Evolutionary conservation across 2,329 filamentous ascomycete genomes (phyloP), one percentile per base, ranked within the genome.

Genomic region (Botrytis pseudocinerea): DNA sequence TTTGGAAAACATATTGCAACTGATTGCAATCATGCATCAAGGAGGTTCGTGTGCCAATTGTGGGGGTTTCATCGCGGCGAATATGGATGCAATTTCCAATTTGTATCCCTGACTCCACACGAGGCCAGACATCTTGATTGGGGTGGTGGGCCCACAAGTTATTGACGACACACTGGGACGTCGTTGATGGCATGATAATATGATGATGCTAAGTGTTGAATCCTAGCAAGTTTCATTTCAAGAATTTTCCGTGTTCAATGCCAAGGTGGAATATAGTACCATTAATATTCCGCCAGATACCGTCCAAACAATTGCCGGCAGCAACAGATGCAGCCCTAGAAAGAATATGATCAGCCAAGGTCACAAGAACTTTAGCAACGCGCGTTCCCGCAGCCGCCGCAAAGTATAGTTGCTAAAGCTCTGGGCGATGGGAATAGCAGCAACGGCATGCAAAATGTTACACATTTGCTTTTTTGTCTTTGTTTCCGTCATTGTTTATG

Each of bases 1-100:
- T 54, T 8, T 54, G 25, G 46, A 40, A 38, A 51, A 51, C 10
- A 28, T 35, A 51, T 66, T 51, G 8, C 20, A 65, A 40, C 44
- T 66, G 46, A 66, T 40, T 66, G 32, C 28, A 66, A 40, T 22
- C 46, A 66, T 54, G 32, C 40, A 32, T 32, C 38, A 22, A 60
- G 57, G 57, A 35, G 40, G 35, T 20, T 32, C n/a, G 8, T 44
- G 38, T 28, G 60, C 35, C 35, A 62, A 42, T 20, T 42, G 38
- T 63, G 61, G 38, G n/a, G n/a, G 40, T 63, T 44, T 44, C 61
- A 63, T 63, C 61, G 61, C 61, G n/a, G n/a, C 10, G 42, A 46
- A 32, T 44, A 28, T 1, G 61, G 61, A 64, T 46, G 61, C n/a
- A 64, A 64, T 64, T 40, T 64, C 40, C 40, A 46, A 32, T 42